phyloP scores from a whole-genome alignment of 2,329 filamentous ascomycete species.

The Cladophialophora psammophila region DNA sequence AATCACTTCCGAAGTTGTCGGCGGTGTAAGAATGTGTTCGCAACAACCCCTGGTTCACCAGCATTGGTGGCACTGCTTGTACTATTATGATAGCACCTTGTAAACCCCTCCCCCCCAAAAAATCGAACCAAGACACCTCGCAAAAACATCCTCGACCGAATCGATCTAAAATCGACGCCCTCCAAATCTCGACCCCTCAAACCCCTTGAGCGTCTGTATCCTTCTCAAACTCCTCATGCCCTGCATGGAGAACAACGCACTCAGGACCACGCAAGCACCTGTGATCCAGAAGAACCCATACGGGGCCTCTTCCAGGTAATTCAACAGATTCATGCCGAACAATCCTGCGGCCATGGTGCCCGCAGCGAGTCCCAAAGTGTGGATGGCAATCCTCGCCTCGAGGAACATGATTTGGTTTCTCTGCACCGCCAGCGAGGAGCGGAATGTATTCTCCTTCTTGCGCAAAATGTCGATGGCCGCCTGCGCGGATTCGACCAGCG shows the following conservation, averaged over 20 bases:
- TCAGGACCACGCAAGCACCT: slow-evolving; percentile 38
- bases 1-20: too few relatives aligned
- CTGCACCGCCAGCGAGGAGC: slow-evolving; percentile 46
- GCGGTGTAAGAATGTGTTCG: too few relatives aligned
- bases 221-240: slow-evolving; percentile 41
- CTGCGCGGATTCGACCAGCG: slow-evolving; percentile 44
- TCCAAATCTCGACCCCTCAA: slow-evolving; percentile 17
- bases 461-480: slow-evolving; percentile 44
- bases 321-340: slow-evolving; percentile 51
- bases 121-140: too few relatives aligned
- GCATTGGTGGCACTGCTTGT: too few relatives aligned
- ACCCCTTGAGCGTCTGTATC: slow-evolving; percentile 38
- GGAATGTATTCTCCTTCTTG: slow-evolving; percentile 46
- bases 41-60: too few relatives aligned
- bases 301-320: slow-evolving; percentile 47
- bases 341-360: slow-evolving; percentile 48
- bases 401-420: slow-evolving; percentile 52
- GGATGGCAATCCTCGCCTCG: slow-evolving; percentile 48
- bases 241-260: slow-evolving; percentile 40
- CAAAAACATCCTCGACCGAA: too few relatives aligned
- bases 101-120: too few relatives aligned
- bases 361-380: slow-evolving; percentile 47
- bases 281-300: slow-evolving; percentile 42
- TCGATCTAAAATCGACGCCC: neutral
- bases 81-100: too few relatives aligned